Evolutionary conservation across 2,329 filamentous ascomycete species (phyloP), one percentile per base, ranked within the genome.

Genomic region (Epichloe gansuensis): DNA sequence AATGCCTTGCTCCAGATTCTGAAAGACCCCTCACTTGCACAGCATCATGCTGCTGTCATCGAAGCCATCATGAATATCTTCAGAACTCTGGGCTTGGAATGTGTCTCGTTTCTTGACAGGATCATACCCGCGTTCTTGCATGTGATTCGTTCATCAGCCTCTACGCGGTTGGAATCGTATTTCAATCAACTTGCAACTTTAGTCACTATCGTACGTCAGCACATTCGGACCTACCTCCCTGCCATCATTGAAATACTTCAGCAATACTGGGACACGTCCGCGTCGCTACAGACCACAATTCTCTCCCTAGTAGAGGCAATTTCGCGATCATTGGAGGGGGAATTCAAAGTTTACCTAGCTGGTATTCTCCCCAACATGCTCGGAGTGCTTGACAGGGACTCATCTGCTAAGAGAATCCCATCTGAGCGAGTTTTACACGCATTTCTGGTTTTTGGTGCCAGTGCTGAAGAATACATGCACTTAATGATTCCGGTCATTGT

Each of bases 1-100:
- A 95, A 95, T 61, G 94, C 93, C 2, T 77, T 98, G 11, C 82
- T 98, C 61, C 85, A 89, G 52, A 90, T 98, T 58, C 71, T 98
- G 38, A 94, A 91, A 61, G 93, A 98, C 60, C 82, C 84, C 27
- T 97, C 93, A 0, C 74, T 98, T 4, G 81, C 85, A 12, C 87
- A 94, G 62, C 91, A 95, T 61, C 94, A 98, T 62, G 91, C 89
- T 4, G 82, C 85, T 11, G 91, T 97, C 13, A 93, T 98, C 49
- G 93, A 97, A 66, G 93, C 93, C 5, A 94, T 98, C 60, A 97
- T 98, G 83, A 95, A 89, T 60, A 98, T 98, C 54, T 98, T 98
- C 70, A 87, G 93, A 60, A 98, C 94, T 0, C 77, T 98, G 55
- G 93, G 93, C 2, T 72, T 98, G 60, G 95, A 97, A 65, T 98